phyloP scores from a whole-genome alignment of 176 grass and related monocot genomes.

The Rhipidocladum racemiflorum region DNA sequence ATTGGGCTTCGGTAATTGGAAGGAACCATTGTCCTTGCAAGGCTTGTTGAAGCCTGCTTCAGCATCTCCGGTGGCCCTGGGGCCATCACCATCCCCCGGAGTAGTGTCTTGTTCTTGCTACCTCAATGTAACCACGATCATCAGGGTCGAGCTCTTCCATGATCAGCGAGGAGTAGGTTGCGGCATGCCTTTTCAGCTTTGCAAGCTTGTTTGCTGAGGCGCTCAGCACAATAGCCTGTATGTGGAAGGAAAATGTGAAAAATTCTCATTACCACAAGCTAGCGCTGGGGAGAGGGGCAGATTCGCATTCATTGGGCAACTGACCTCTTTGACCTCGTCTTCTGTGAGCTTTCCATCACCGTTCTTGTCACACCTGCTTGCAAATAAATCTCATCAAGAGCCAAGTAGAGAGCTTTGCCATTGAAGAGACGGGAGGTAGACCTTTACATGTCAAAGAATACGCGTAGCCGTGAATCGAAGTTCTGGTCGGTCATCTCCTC shows the following conservation, averaged over 20 bases:
- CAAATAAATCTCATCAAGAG: constrained; percentile 4
- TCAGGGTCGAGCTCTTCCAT: constrained; percentile 96
- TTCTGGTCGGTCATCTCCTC: constrained; percentile 93
- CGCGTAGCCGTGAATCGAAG: constrained; percentile 76
- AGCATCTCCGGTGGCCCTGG: constrained; percentile 45
- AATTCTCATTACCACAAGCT: neutral
- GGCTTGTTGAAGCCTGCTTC: constrained; percentile 45
- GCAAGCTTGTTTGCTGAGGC: constrained; percentile 84
- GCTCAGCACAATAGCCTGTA: constrained; percentile 73
- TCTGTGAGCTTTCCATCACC: constrained; percentile 86
- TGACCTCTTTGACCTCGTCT: constrained; percentile 86
- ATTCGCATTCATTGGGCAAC: neutral
- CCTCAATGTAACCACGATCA: constrained; percentile 73
- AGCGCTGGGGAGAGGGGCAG: neutral
- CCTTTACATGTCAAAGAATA: constrained; percentile 98
- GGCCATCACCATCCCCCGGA: constrained; percentile 62
- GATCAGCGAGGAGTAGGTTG: constrained; percentile 78
- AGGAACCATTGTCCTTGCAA: constrained; percentile 78
- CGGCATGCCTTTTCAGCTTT: constrained; percentile 74
- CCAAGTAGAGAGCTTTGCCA: neutral
- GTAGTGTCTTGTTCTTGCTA: constrained; percentile 55
- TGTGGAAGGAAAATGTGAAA: neutral
- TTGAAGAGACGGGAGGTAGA: neutral
- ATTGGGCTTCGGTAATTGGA: constrained; percentile 53
- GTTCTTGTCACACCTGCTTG: constrained; percentile 87